phyloP scores from a whole-genome alignment of 2,329 filamentous ascomycete genomes.

The Lizonia empirigonia region DNA sequence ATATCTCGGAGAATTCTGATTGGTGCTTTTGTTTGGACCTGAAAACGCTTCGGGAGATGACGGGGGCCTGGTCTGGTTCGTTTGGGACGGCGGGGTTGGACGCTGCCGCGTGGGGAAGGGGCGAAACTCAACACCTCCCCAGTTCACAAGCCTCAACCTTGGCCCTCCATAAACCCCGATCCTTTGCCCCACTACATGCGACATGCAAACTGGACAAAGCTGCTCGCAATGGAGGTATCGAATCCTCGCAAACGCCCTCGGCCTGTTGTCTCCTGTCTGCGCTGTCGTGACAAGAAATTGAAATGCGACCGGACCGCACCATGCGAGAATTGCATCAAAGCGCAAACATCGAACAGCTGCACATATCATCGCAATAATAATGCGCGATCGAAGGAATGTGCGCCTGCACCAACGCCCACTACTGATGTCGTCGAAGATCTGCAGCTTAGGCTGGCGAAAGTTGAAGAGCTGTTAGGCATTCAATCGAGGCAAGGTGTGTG shows the following conservation, averaged over 20 bases:
- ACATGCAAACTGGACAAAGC: background rate
- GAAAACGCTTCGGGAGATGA: too few relatives aligned
- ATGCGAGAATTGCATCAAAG: constrained; percentile 34
- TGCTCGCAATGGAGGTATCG: constrained; percentile 21
- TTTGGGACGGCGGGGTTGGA: background rate
- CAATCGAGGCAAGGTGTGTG: background rate
- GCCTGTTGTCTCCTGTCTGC: constrained; percentile 33
- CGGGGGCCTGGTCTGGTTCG: background rate
- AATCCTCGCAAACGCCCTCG: constrained; percentile 27
- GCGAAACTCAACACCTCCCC: background rate
- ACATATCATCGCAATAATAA: constrained; percentile 15
- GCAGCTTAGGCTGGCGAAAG: constrained; percentile 23
- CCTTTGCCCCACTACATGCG: background rate
- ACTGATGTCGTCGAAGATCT: constrained; percentile 22
- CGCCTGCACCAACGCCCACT: background rate
- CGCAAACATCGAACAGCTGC: constrained; percentile 22
- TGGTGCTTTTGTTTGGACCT: too few relatives aligned
- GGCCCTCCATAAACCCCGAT: background rate
- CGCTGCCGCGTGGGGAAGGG: background rate
- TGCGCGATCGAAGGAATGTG: background rate
- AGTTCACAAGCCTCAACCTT: background rate
- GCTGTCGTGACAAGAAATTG: constrained; percentile 35
- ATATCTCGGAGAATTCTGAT: too few relatives aligned
- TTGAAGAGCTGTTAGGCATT: constrained; percentile 28
- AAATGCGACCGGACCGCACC: constrained; percentile 34